A percentile compares a stretch with the other conserved stretches of the same genome.
Evolutionary conservation across 345 rosid species (phyloP).

Genomic region (Gossypium ekmanianum): DNA sequence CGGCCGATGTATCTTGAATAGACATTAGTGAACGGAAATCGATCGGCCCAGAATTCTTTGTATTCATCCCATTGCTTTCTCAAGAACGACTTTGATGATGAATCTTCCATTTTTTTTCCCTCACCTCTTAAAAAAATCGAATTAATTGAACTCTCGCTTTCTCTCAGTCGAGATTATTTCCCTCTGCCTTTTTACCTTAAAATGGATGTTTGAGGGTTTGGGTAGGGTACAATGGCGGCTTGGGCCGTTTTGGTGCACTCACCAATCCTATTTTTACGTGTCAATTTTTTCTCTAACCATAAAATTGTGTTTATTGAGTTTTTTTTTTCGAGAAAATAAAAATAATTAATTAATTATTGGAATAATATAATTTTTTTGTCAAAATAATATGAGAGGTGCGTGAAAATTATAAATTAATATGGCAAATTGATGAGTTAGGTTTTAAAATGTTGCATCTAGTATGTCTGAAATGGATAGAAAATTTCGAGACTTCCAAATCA

Average conservation of each 20-base stretch:
- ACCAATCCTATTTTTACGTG: neutral
- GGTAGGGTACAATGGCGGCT: neutral
- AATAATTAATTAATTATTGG: too few species aligned
- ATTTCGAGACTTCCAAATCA: too few species aligned
- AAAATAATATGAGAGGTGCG: too few species aligned
- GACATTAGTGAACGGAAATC: constrained; percentile 49
- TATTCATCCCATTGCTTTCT: constrained; percentile 48
- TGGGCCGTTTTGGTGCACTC: neutral
- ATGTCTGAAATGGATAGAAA: too few species aligned
- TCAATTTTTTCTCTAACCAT: neutral
- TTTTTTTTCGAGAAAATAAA: too few species aligned
- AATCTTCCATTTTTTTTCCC: constrained; percentile 36
- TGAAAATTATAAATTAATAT: too few species aligned
- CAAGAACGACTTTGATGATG: constrained; percentile 30
- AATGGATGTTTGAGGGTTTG: neutral
- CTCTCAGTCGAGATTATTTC: neutral
- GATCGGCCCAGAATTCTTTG: constrained; percentile 68
- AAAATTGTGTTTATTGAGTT: neutral
- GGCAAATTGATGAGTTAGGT: too few species aligned
- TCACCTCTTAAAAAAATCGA: neutral
- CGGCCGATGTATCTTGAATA: constrained; percentile 56
- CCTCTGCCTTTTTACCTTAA: neutral
- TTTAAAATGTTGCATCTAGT: too few species aligned
- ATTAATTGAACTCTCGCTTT: neutral
- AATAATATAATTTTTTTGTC: too few species aligned